Evolutionary conservation across 352 stramenopile genomes (phyloP), one percentile per base, ranked within the genome.

Genomic region (Pythium sukuiense): DNA sequence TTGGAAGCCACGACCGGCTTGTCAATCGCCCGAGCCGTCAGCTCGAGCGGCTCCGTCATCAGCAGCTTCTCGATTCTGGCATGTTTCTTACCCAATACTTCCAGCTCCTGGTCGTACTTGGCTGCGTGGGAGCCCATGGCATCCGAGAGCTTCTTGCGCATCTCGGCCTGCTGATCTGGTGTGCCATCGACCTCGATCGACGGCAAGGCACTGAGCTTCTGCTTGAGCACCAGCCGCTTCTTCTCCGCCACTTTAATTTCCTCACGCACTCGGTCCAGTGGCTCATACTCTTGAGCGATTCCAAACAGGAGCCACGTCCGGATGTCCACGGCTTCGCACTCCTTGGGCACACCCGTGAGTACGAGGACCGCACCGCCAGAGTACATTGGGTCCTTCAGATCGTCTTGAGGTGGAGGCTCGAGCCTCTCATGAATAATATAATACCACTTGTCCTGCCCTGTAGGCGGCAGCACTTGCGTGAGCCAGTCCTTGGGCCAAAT

Each of bases 401-500:
- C 83, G 58, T 92, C 83, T 33, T 82, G 76, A 2, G 74, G 83
- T 30, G 67, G 65, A 3, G 81, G 83, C 59, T 90, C 77, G 24
- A 89, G 53, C 1, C 80, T 79, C 52, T 89, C 76, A 52, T 89
- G 79, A 45, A 92, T 86, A 56, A 89, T 69, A 59, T 90, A 92
- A 74, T 79, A 92, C 81, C 83, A 92, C 53, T 83, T 81, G 55
- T 88, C 81, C 11, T 69, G 65, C 6, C 61, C 63, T 9, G 56
- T 74, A 6, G 81, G 76, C 8, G 83, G 81, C 29, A 89, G 67
- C 53, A 90, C 77, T 52, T 86, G 71, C 0, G 61, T 73, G 63
- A 84, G 80, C 83, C 83, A 92, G 70, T 92, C 77, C 53, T 88
- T 89, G 6, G 81, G 83, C 81, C 80, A 92, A 4, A 91, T 43